A percentile compares a stretch with the other conserved stretches of the same genome.
These are phyloP conservation scores for Tolypocladium endophyticum DNA, from an alignment of 2,329 filamentous ascomycete species.

Conservation along the genomic window DNA sequence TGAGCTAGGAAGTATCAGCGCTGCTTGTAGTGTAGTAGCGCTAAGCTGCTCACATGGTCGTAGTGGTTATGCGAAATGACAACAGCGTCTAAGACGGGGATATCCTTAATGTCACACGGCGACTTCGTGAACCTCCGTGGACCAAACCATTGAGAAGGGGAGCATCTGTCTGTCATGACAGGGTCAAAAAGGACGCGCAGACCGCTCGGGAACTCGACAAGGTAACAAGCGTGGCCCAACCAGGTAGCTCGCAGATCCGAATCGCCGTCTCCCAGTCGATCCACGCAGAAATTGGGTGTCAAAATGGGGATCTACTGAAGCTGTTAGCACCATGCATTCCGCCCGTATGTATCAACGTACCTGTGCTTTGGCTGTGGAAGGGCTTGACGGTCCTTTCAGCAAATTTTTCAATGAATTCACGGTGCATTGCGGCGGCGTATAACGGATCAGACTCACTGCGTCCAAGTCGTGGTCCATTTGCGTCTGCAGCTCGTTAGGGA, in stretches of 20 bases:
- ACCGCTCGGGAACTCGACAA: conserved; percentile 71
- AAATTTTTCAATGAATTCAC: not conserved
- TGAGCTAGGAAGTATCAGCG: conserved; percentile 32
- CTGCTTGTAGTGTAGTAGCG: conserved; percentile 19
- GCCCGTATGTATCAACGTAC: not conserved
- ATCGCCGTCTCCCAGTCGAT: not conserved
- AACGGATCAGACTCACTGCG: not conserved
- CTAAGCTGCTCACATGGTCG: conserved; percentile 44
- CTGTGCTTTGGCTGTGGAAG: not conserved
- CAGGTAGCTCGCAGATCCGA: conserved; percentile 49
- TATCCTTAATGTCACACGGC: conserved; percentile 61
- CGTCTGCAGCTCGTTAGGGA: not conserved
- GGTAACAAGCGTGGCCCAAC: conserved; percentile 84
- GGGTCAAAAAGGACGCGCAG: conserved; percentile 79
- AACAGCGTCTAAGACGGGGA: conserved; percentile 60
- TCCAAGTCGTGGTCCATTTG: not conserved
- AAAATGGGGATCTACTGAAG: not conserved
- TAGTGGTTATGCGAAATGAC: conserved; percentile 80
- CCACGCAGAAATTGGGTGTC: not conserved
- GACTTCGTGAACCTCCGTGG: conserved; percentile 65
- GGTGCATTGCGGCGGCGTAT: not conserved
- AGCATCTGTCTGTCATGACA: conserved; percentile 73
- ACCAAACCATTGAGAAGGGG: conserved; percentile 53
- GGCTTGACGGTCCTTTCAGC: not conserved
- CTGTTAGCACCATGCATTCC: not conserved